Evolutionary conservation across 2,329 filamentous ascomycete genomes (phyloP), one percentile per base, ranked within the genome.

Genomic region (Acrocalymma vagum): DNA sequence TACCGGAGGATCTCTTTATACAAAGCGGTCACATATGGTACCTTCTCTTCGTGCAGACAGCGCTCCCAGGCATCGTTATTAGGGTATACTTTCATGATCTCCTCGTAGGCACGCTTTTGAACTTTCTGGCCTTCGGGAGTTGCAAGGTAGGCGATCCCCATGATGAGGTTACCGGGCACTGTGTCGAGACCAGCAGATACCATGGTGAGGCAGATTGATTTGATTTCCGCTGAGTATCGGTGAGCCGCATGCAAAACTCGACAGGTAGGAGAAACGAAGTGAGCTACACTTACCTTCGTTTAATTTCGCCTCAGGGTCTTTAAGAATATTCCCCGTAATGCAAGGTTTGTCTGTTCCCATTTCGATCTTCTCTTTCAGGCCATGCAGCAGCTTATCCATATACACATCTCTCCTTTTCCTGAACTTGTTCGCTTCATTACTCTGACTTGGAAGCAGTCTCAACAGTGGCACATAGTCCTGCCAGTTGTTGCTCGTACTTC

Each of bases 391-490:
- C 31, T 75, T 76, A 9, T 78, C 78, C 71, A 87, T 71, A 48
- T 87, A 87, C 35, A 78, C 80, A 50, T 90, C 87, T 35, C 88
- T 77, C 14, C 88, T 78, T n/a, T 74, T 72, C 24, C 87, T 80
- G 68, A 85, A 89, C 45, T 84, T 81, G 6, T 79, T 71, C 0
- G 88, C 86, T 32, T 83, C 78, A 3, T 75, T 75, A 56, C 83
- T 90, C 49, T 78, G 78, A 21, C 76, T 81, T 3, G 84, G 79
- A 51, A 82, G 78, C 2, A 90, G 65, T 18, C 89, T 78, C 45
- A 94, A 64, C 5, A 92, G 58, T 0, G 89, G 88, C n/a, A 94
- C 82, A 53, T 93, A 93, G 59, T 94, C 89, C 59, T 90, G 86
- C 83, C 87, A 89, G 64, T 93, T 93, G 62, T 91, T 90, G 56